Percentiles rank a stretch among this genome's conserved stretches.
phyloP scores from a whole-genome alignment of 1,139 yeast genomes.

The Hemisphaericaspora xylofermentans region DNA sequence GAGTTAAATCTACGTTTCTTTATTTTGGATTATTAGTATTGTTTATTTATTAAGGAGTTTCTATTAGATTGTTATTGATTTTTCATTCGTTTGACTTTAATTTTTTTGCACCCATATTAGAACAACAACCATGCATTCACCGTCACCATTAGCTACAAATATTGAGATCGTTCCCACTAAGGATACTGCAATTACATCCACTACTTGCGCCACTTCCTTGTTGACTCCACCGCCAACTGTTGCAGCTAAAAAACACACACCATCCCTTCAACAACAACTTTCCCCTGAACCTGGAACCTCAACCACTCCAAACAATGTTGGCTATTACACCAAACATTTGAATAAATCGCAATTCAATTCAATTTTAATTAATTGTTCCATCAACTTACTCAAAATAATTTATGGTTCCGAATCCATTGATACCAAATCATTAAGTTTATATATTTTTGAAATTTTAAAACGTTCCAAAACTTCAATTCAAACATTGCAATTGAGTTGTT shows the following conservation, averaged over 20 bases:
- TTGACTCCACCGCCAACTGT: constrained; percentile 6
- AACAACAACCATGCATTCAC: not conserved
- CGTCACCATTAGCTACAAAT: not conserved
- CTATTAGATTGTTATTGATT: not conserved
- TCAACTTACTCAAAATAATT: constrained; percentile 37
- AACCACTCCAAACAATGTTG: constrained; percentile 36
- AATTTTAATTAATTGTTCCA: constrained; percentile 38
- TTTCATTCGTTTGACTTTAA: not conserved
- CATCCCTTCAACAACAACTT: not conserved
- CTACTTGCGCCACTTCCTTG: not conserved
- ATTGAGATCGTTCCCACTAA: not conserved
- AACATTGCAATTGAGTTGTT: constrained; percentile 65
- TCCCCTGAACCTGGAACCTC: not conserved
- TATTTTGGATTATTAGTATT: not conserved
- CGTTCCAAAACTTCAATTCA: constrained; percentile 68
- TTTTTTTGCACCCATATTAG: not conserved
- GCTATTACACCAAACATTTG: constrained; percentile 40
- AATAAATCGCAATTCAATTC: constrained; percentile 44
- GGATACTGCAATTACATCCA: not conserved
- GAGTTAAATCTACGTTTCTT: not conserved
- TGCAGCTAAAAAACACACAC: not conserved
- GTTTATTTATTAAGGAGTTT: constrained; percentile 1
- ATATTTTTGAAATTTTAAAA: constrained; percentile 62
- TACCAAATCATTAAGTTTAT: constrained; percentile 34
- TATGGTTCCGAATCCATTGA: constrained; percentile 22